A percentile compares a stretch with the other conserved stretches of the same genome.
Conservation (phyloP, 1,139 yeast species). For the Pichia sp. region DNA sequence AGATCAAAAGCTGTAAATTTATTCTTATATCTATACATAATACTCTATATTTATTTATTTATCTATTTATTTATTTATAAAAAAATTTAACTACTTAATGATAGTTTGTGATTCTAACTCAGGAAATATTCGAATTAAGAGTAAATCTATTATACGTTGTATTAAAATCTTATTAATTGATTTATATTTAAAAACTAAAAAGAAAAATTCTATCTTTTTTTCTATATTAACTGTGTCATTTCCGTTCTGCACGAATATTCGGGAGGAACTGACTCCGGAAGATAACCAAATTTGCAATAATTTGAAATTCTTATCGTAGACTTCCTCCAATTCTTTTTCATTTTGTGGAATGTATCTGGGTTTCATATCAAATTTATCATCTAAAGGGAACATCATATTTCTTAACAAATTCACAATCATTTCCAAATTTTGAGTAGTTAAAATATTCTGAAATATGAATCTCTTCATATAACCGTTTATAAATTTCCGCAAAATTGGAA, state of each 20-base stretch:
- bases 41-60: too few species aligned
- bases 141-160: constrained; percentile 34
- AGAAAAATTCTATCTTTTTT: constrained; percentile 21
- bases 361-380: constrained; percentile 22
- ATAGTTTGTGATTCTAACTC: constrained; percentile 25
- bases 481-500: constrained; percentile 20
- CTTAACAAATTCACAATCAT: constrained; percentile 17
- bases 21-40: too few species aligned
- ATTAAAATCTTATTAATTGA: constrained; percentile 38
- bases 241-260: constrained; percentile 1
- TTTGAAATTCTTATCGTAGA: constrained; percentile 12
- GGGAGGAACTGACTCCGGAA: background rate
- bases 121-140: constrained; percentile 34
- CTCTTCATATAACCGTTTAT: constrained; percentile 23
- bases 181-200: constrained; percentile 33
- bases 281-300: constrained; percentile 6
- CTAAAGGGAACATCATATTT: constrained; percentile 25
- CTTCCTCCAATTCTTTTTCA: constrained; percentile 20
- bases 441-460: constrained; percentile 16
- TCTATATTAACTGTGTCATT: constrained; percentile 2
- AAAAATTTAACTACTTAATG: background rate
- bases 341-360: constrained; percentile 27
- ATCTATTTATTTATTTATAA: constrained; percentile 2
- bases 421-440: constrained; percentile 18
- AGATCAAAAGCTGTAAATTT: background rate